Conservation (phyloP, 2,329 filamentous ascomycete species). For the Nemania diffusa region DNA sequence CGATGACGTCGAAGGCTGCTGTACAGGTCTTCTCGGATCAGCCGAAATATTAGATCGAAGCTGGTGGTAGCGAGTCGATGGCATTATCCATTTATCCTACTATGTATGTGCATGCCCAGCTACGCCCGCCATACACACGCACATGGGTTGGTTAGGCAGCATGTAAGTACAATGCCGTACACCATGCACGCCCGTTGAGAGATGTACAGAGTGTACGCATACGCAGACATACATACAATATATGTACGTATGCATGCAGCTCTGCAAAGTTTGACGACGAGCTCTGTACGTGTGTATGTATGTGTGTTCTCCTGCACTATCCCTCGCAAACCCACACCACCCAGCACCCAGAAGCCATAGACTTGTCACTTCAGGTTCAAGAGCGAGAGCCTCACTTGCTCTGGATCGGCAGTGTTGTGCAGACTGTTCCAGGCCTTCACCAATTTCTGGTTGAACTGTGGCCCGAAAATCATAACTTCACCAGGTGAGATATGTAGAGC, state of each 20-base stretch:
- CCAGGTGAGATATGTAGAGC: neutral
- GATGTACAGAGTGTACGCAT: neutral
- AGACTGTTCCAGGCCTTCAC: neutral
- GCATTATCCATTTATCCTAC: neutral
- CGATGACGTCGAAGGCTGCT: neutral
- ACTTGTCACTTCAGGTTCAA: neutral
- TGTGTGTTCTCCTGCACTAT: neutral
- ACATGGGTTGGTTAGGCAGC: neutral
- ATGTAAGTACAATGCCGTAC: neutral
- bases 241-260: neutral
- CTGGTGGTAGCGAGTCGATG: neutral
- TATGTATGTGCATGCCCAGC: neutral
- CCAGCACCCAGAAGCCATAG: neutral
- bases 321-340: neutral
- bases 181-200: neutral
- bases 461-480: neutral
- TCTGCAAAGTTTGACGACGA: neutral
- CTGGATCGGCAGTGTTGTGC: neutral
- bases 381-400: neutral
- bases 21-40: neutral
- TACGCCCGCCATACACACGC: neutral
- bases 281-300: neutral
- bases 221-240: neutral
- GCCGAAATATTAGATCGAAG: neutral
- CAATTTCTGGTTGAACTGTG: neutral